These are phyloP conservation scores for Xerocomus cyaneibrunnescens DNA, from an alignment of 1,284 basidiomycete genomes.

Conservation along the genomic window DNA sequence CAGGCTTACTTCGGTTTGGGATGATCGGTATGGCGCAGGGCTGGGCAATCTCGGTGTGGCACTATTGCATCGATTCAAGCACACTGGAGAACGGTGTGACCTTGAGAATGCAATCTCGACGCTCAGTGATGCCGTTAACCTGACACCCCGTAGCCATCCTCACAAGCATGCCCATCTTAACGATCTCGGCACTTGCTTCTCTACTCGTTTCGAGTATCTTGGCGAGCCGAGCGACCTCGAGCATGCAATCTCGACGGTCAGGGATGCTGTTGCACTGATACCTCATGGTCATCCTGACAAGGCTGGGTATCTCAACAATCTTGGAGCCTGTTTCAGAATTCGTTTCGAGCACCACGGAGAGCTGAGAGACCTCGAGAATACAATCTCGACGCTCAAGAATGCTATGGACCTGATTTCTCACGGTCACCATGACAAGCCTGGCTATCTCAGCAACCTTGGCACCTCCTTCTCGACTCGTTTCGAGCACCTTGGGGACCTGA, in stretches of 20 bases:
- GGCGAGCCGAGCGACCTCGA: not conserved
- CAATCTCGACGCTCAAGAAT: too few relatives aligned
- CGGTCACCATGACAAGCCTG: too few relatives aligned
- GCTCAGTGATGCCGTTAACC: not conserved
- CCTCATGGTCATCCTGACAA: conserved; percentile 1
- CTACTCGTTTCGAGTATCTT: not conserved
- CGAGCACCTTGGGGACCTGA: too few relatives aligned
- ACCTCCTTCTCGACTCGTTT: too few relatives aligned
- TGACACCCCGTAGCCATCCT: not conserved
- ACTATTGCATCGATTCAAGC: not conserved
- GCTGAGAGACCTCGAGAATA: not conserved
- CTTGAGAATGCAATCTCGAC: conserved; percentile 1
- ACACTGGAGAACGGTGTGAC: not conserved
- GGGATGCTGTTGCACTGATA: not conserved
- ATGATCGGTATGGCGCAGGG: not conserved
- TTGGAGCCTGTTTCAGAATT: not conserved
- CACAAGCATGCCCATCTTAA: not conserved
- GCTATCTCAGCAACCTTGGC: too few relatives aligned
- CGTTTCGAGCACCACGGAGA: not conserved
- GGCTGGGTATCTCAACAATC: not conserved
- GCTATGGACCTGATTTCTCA: too few relatives aligned
- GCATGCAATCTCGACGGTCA: not conserved
- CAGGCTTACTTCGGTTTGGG: not conserved
- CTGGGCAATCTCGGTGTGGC: not conserved
- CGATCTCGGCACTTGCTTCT: not conserved